These are phyloP conservation scores for Leishmania mexicana DNA, from an alignment of 208 protist species.

Conservation along the genomic window DNA sequence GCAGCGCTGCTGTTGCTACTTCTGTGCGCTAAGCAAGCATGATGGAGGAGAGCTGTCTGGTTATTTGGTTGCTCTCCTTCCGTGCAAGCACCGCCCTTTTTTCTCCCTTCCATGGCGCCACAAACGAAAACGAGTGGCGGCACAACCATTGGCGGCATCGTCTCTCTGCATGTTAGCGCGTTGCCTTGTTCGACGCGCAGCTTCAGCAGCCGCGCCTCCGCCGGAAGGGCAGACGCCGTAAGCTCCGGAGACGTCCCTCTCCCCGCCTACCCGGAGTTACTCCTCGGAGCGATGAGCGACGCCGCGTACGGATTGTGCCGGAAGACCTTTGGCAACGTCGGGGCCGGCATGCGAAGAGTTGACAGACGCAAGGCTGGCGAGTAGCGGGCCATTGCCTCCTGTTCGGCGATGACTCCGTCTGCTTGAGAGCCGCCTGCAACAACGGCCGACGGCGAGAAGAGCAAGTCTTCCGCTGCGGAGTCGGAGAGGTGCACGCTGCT, in stretches of 20 bases:
- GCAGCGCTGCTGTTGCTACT: background rate
- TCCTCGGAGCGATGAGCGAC: slow-evolving; percentile 1
- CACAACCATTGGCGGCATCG: background rate
- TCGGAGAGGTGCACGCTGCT: slow-evolving; percentile 14
- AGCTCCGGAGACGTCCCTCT: background rate
- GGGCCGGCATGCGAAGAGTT: background rate
- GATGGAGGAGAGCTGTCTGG: background rate
- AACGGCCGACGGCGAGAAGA: background rate
- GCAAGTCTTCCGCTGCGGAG: slow-evolving; percentile 2
- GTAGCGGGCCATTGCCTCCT: background rate
- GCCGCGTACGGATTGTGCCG: slow-evolving; percentile 7
- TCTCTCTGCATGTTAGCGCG: background rate
- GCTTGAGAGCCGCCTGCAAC: background rate
- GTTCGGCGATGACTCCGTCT: background rate
- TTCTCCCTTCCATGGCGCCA: background rate
- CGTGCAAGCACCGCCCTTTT: background rate
- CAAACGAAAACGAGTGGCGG: background rate
- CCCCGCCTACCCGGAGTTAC: background rate
- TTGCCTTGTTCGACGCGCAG: background rate
- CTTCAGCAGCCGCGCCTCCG: background rate
- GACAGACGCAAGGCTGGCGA: slow-evolving; percentile 2
- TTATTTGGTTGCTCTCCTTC: background rate
- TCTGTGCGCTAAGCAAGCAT: background rate
- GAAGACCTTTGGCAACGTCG: slow-evolving; percentile 4
- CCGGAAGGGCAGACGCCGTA: background rate